A percentile compares a stretch with the other conserved stretches of the same genome.
phyloP scores from a whole-genome alignment of 352 stramenopile species.

The Globisporangium abappressorium region DNA sequence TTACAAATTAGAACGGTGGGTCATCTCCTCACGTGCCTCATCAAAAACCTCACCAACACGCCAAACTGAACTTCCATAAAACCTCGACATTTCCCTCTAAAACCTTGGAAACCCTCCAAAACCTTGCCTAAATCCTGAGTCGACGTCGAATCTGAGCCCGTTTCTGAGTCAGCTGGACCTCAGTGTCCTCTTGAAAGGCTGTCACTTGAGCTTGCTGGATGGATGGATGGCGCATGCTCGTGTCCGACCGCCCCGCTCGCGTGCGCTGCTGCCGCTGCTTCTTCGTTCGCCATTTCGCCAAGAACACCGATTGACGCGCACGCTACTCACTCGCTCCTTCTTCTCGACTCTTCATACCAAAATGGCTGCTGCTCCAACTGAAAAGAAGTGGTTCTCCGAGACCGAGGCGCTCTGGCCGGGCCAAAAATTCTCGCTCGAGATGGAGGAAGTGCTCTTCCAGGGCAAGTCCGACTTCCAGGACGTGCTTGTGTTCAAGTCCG shows the following conservation, averaged over 20 bases:
- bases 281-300: conserved; percentile 11
- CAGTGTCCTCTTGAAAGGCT: not conserved
- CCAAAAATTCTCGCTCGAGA: conserved; percentile 91
- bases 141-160: conserved; percentile 6
- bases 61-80: not conserved
- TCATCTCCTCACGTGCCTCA: not conserved
- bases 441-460: conserved; percentile 94
- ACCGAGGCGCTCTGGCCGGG: conserved; percentile 94
- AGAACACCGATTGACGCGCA: conserved; percentile 6
- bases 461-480: conserved; percentile 98
- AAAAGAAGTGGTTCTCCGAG: conserved; percentile 94
- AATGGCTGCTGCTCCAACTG: conserved; percentile 35
- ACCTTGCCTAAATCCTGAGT: conserved; percentile 8
- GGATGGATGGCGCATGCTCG: conserved; percentile 18
- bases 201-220: conserved; percentile 1
- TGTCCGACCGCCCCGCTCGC: conserved; percentile 5
- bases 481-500: conserved; percentile 99
- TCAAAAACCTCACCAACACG: not conserved
- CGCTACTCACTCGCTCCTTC: not conserved
- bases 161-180: conserved; percentile 5
- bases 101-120: not conserved
- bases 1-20: not conserved
- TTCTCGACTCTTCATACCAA: conserved; percentile 2
- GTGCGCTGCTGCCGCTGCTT: not conserved
- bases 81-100: not conserved